These are phyloP conservation scores for Boletus mariae DNA, from an alignment of 1,284 basidiomycete species.

Conservation along the genomic window DNA sequence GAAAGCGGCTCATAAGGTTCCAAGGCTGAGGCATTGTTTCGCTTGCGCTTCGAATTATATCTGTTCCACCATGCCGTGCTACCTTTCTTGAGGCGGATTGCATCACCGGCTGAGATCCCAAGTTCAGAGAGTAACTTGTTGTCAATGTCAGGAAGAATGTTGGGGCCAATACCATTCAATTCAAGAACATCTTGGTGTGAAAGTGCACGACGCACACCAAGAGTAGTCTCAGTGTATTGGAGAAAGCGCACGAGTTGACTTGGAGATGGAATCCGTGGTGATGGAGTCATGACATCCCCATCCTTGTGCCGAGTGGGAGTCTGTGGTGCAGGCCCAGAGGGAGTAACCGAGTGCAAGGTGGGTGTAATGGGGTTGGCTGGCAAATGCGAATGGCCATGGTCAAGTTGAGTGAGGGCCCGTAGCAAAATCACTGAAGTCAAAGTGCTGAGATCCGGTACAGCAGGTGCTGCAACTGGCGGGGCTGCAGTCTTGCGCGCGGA, in stretches of 20 bases:
- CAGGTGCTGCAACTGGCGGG: no score
- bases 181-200: background rate
- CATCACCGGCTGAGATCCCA: conserved; percentile 8
- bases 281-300: no score
- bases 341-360: no score
- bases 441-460: no score
- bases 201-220: background rate
- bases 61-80: conserved; percentile 14
- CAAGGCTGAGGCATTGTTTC: background rate
- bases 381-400: no score
- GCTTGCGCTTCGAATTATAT: conserved; percentile 10
- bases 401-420: no score
- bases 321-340: no score
- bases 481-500: no score
- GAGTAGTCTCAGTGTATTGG: background rate
- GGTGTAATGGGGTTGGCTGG: no score
- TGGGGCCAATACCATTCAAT: background rate
- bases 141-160: conserved; percentile 10
- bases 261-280: background rate
- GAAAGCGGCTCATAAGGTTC: background rate
- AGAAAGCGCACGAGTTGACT: background rate
- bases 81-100: conserved; percentile 13
- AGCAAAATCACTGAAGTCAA: no score
- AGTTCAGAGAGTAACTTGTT: background rate
- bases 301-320: no score